These are phyloP conservation scores for Basidiobolus meristosporus DNA, from an alignment of 371 early-diverging fungal species.

Conservation along the genomic window DNA sequence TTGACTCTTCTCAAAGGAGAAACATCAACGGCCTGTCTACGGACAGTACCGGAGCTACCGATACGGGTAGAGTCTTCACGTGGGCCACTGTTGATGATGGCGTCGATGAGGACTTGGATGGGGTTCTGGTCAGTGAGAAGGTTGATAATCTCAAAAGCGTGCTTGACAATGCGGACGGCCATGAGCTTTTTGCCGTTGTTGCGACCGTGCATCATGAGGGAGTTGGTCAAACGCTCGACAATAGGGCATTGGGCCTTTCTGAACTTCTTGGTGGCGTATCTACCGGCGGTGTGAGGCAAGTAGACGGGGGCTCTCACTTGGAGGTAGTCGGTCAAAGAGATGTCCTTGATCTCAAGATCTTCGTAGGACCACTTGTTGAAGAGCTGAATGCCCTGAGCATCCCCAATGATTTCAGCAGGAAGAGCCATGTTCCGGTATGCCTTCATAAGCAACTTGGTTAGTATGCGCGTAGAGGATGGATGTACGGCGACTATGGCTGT, in stretches of 20 bases:
- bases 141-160: conserved; percentile 99
- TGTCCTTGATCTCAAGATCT: conserved; percentile 90
- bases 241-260: conserved; percentile 99
- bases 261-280: conserved; percentile 95
- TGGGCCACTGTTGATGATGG: conserved; percentile 99
- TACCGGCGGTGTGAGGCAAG: conserved; percentile 96
- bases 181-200: conserved; percentile 99
- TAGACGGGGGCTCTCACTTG: conserved; percentile 86
- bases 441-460: no score
- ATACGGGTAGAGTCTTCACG: conserved; percentile 99
- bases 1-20: conserved; percentile 98
- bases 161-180: conserved; percentile 97
- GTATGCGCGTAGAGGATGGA: no score
- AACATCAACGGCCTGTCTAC: conserved; percentile 99
- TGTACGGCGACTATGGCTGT: no score
- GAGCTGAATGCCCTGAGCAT: conserved; percentile 23
- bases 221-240: conserved; percentile 98
- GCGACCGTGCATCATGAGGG: conserved; percentile 99
- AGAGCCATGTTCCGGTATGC: not conserved
- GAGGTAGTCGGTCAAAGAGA: conserved; percentile 88
- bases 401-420: conserved; percentile 6
- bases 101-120: conserved; percentile 97
- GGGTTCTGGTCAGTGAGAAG: conserved; percentile 98
- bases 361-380: conserved; percentile 94
- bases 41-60: conserved; percentile 98